Conservation (phyloP, 1,139 yeast species). For the Kazachstania sp. region DNA sequence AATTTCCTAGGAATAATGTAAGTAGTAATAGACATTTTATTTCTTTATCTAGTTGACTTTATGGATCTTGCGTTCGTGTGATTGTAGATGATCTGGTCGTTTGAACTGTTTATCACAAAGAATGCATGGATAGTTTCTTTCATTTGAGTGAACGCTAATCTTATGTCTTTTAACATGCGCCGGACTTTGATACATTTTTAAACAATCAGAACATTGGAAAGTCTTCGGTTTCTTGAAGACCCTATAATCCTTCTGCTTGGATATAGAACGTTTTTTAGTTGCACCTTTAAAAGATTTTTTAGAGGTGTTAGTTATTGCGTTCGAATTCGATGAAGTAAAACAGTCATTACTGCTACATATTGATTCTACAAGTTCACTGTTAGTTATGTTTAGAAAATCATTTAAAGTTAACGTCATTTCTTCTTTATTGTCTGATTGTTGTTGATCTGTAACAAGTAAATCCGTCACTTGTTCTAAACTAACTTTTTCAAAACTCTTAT, state of each 20-base stretch:
- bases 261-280: neutral
- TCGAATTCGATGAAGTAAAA: neutral
- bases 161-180: neutral
- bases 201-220: neutral
- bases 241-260: neutral
- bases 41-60: neutral
- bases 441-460: too few species aligned
- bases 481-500: too few species aligned
- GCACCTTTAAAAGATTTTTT: too few species aligned
- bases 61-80: neutral
- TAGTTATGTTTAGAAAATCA: too few species aligned
- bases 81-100: neutral
- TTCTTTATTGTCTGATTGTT: too few species aligned
- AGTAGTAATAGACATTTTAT: too few species aligned
- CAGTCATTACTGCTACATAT: too few species aligned
- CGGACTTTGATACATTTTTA: neutral
- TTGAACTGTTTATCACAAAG: neutral
- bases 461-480: too few species aligned
- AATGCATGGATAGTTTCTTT: neutral
- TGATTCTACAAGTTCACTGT: too few species aligned
- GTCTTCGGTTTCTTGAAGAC: neutral
- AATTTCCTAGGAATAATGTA: too few species aligned
- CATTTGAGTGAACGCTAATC: neutral
- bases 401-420: too few species aligned
- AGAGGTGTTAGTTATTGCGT: neutral